A percentile compares a stretch with the other conserved stretches of the same genome.
These are phyloP conservation scores for Daldinia sp. DNA, from an alignment of 2,329 filamentous ascomycete species.

Conservation along the genomic window DNA sequence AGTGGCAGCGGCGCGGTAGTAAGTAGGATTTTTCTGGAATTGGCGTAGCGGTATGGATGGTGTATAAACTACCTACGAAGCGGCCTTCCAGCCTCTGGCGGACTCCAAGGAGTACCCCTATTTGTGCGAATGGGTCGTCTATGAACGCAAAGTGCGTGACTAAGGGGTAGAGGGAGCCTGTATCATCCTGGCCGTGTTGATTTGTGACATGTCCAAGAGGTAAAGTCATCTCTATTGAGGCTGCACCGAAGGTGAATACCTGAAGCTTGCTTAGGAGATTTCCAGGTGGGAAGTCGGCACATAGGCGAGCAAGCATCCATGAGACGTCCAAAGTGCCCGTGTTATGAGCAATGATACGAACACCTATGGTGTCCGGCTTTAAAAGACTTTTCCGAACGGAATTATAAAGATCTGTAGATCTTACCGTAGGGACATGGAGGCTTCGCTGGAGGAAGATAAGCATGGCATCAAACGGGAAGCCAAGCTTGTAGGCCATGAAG, in stretches of 20 bases:
- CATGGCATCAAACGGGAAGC: slow-evolving; percentile 62
- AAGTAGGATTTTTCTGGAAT: slow-evolving; percentile 27
- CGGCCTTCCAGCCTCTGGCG: slow-evolving; percentile 49
- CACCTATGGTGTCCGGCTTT: slow-evolving; percentile 45
- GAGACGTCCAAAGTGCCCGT: slow-evolving; percentile 50
- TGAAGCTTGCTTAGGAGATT: slow-evolving; percentile 50
- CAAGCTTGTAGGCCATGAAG: slow-evolving; percentile 59
- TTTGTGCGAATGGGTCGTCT: slow-evolving; percentile 50
- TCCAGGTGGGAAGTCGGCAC: slow-evolving; percentile 49
- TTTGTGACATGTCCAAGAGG: slow-evolving; percentile 41
- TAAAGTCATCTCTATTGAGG: slow-evolving; percentile 50
- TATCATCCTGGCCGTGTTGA: slow-evolving; percentile 4
- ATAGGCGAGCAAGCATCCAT: slow-evolving; percentile 50
- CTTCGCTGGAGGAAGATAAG: slow-evolving; percentile 47
- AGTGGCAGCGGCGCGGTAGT: slow-evolving; percentile 27
- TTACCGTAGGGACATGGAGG: slow-evolving; percentile 43
- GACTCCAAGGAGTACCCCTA: slow-evolving; percentile 50
- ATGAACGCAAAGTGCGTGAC: slow-evolving; percentile 38
- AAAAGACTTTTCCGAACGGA: slow-evolving; percentile 50
- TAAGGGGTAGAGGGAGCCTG: slow-evolving; percentile 15
- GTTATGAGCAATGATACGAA: slow-evolving; percentile 53
- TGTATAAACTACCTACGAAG: slow-evolving; percentile 52
- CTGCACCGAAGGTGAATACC: slow-evolving; percentile 55
- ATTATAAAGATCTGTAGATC: slow-evolving; percentile 47
- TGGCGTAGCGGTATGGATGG: slow-evolving; percentile 41